These are phyloP conservation scores for Phanerodontia chrysosporium DNA, from an alignment of 768 basidiomycete genomes.

Conservation along the genomic window DNA sequence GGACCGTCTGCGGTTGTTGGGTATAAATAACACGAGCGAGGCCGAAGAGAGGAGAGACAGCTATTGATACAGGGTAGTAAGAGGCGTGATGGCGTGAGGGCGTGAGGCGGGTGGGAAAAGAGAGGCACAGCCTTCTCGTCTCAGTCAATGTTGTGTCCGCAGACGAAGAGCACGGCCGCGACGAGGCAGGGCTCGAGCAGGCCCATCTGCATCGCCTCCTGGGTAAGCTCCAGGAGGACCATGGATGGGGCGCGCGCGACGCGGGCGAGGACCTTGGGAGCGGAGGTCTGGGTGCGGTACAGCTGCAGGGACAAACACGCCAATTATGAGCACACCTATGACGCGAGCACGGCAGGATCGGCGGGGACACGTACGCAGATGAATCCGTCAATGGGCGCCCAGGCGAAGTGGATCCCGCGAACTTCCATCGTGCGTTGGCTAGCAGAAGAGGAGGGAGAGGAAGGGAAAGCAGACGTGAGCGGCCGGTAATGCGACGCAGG, in stretches of 20 bases:
- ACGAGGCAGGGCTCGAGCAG: conserved; percentile 50
- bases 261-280: conserved; percentile 37
- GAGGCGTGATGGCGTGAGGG: not conserved
- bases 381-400: conserved; percentile 50
- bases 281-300: conserved; percentile 34
- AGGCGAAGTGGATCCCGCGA: conserved; percentile 45
- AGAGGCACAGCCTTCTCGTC: not conserved
- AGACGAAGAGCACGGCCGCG: conserved; percentile 52
- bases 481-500: not conserved
- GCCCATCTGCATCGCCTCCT: conserved; percentile 49
- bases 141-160: conserved; percentile 60
- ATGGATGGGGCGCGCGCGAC: conserved; percentile 42
- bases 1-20: not conserved
- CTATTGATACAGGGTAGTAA: not conserved
- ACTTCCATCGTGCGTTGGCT: conserved; percentile 46
- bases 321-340: conserved; percentile 1
- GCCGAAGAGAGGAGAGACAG: not conserved
- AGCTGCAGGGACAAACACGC: conserved; percentile 41
- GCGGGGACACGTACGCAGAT: conserved; percentile 42
- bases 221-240: conserved; percentile 51
- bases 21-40: not conserved
- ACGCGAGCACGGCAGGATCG: not conserved
- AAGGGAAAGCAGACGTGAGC: conserved; percentile 2
- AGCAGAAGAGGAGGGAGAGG: not conserved
- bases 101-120: not conserved